These are phyloP conservation scores for Colletotrichum plurivorum DNA, from an alignment of 2,329 filamentous ascomycete species.

Conservation along the genomic window DNA sequence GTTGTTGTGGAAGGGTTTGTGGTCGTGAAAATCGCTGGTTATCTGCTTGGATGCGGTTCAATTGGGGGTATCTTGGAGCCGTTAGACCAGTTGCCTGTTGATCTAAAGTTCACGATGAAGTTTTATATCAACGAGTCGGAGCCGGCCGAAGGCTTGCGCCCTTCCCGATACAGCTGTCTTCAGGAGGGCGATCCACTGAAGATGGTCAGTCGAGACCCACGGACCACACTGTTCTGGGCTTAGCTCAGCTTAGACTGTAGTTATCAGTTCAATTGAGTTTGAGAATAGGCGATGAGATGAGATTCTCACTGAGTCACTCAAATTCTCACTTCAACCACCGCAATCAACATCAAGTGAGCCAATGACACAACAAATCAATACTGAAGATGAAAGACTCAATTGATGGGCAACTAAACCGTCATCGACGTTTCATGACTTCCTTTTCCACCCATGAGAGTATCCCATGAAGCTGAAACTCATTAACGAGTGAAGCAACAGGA, in stretches of 20 bases:
- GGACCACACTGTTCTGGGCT: constrained; percentile 12
- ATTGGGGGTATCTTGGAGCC: background rate
- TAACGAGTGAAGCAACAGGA: no score
- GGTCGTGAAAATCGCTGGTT: background rate
- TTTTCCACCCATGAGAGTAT: no score
- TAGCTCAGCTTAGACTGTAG: background rate
- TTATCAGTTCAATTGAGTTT: background rate
- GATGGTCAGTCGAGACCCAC: background rate
- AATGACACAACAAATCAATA: no score
- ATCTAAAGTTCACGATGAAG: background rate
- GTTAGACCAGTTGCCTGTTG: background rate
- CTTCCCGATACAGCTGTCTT: constrained; percentile 1
- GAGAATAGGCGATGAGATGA: background rate
- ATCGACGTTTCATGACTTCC: no score
- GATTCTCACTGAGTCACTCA: background rate
- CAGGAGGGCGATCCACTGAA: constrained; percentile 7
- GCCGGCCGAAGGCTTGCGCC: constrained; percentile 21
- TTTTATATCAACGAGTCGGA: constrained; percentile 10
- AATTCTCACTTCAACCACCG: no score
- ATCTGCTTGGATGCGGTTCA: background rate
- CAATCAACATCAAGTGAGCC: no score
- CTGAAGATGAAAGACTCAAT: no score
- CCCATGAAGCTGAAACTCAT: no score
- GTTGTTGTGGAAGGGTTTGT: background rate
- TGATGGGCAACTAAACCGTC: no score